These are phyloP conservation scores for Tetrastigma voinierianum DNA, from an alignment of 164 flowering plant species.

Conservation along the genomic window DNA sequence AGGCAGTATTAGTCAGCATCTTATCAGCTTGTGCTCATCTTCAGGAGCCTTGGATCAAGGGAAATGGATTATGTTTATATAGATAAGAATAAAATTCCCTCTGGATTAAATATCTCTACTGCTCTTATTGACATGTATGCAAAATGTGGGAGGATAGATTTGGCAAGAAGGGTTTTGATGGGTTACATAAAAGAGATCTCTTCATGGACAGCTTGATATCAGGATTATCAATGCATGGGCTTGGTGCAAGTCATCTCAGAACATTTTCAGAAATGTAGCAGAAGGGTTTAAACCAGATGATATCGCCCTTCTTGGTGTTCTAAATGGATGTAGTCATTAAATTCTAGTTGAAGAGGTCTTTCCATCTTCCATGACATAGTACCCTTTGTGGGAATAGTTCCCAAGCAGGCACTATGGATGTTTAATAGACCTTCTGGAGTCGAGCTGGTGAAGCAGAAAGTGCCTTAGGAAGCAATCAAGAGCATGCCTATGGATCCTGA, in stretches of 20 bases:
- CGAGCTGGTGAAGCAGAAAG: conserved; percentile 6
- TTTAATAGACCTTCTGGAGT: conserved; percentile 10
- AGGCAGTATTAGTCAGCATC: conserved; percentile 7
- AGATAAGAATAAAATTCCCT: conserved; percentile 1
- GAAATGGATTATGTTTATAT: conserved; percentile 10
- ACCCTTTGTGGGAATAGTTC: background rate
- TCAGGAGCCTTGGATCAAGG: conserved; percentile 12
- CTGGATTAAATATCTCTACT: conserved; percentile 1
- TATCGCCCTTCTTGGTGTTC: conserved; percentile 8
- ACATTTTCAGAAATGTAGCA: conserved; percentile 4
- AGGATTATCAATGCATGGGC: conserved; percentile 12
- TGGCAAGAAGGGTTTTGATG: conserved; percentile 4
- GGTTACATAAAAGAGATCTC: background rate
- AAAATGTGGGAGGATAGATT: conserved; percentile 11
- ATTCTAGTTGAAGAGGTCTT: conserved; percentile 6
- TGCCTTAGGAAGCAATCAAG: background rate
- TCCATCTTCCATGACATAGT: conserved; percentile 3
- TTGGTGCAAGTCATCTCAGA: conserved; percentile 4
- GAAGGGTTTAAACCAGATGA: conserved; percentile 9
- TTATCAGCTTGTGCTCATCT: conserved; percentile 9
- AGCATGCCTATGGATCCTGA: conserved; percentile 8
- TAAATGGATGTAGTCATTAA: conserved; percentile 14
- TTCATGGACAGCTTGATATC: conserved; percentile 10
- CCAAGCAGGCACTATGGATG: conserved; percentile 13
- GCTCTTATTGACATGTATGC: conserved; percentile 15